These are phyloP conservation scores for Lyophyllum shimeji DNA, from an alignment of 768 basidiomycete species.

Conservation along the genomic window DNA sequence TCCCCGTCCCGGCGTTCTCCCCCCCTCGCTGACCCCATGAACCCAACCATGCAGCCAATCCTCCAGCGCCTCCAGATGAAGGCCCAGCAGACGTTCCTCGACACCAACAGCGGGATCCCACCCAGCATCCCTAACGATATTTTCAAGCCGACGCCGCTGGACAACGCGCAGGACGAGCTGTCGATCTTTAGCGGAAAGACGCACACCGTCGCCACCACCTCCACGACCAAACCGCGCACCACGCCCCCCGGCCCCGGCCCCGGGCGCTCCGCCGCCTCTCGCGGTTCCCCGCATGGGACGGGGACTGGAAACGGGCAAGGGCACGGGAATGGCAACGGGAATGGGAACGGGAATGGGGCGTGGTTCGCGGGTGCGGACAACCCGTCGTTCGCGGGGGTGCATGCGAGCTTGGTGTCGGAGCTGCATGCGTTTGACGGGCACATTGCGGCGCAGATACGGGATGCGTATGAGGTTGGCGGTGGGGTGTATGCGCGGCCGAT, in stretches of 20 bases:
- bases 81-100: conserved; percentile 52
- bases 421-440: conserved; percentile 56
- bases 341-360: too few relatives aligned
- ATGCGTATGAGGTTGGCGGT: conserved; percentile 38
- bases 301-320: too few relatives aligned
- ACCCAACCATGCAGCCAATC: conserved; percentile 49
- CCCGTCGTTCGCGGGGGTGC: conserved; percentile 46
- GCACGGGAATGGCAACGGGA: too few relatives aligned
- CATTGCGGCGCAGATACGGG: conserved; percentile 49
- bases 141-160: conserved; percentile 47
- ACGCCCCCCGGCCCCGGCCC: conserved; percentile 10
- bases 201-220: conserved; percentile 58
- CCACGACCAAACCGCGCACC: conserved; percentile 44
- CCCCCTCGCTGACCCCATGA: neutral
- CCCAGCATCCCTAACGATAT: conserved; percentile 53
- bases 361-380: conserved; percentile 26
- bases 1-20: conserved; percentile 5
- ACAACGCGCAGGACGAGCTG: conserved; percentile 63
- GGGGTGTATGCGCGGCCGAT: conserved; percentile 32
- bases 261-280: conserved; percentile 9
- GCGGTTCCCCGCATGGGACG: conserved; percentile 21
- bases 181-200: conserved; percentile 78
- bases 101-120: conserved; percentile 46
- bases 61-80: conserved; percentile 60
- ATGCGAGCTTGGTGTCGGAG: conserved; percentile 57